Evolutionary conservation across 2,329 filamentous ascomycete species (phyloP), one percentile per base, ranked within the genome.

Genomic region (Talaromyces atroroseus): DNA sequence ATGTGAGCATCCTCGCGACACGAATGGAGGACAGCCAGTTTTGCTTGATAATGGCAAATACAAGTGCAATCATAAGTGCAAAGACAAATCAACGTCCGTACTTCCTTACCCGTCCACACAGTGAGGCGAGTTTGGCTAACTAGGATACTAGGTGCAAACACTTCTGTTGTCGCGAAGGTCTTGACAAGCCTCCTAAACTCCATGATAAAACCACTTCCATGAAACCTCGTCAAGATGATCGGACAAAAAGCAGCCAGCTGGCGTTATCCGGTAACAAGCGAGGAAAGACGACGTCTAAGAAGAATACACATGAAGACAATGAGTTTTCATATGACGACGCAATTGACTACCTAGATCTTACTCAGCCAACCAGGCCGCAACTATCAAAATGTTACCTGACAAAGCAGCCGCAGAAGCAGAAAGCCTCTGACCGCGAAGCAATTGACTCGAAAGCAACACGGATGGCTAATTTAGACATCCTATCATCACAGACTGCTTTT

Each of bases 41-140:
- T 79, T 78, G 62, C 78, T 91, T 59, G 70, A 77, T 0, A 92
- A 89, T 64, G 88, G 88, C 0, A 88, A 80, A 64, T 92, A 86
- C 83, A 79, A 80, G 36, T 92, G 89, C 71, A 87, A 87, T 57
- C 89, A 92, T 65, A 70, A 70, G 18, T 92, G 89, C 73, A 83
- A 81, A 63, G 76, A 86, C 61, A 84, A 82, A 62, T 73, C 68
- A 40, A 71, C 66, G 74, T 77, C 64, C 56, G 62, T 26, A 14
- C 12, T 8, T 49, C 1, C 2, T 42, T 45, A 14, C 21, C 16
- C 21, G 73, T 40, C 6, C 7, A 40, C 14, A 8, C 36, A 40
- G n/a, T 18, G n/a, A 40, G 36, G 36, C 16, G 36, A 40, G 16
- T 40, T 40, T 40, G 34, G 36, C 73, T 61, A 24, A 63, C 1